Evolutionary conservation across 805 yeast species (phyloP).

Genomic region (Grigorovia yakushimaensis): DNA sequence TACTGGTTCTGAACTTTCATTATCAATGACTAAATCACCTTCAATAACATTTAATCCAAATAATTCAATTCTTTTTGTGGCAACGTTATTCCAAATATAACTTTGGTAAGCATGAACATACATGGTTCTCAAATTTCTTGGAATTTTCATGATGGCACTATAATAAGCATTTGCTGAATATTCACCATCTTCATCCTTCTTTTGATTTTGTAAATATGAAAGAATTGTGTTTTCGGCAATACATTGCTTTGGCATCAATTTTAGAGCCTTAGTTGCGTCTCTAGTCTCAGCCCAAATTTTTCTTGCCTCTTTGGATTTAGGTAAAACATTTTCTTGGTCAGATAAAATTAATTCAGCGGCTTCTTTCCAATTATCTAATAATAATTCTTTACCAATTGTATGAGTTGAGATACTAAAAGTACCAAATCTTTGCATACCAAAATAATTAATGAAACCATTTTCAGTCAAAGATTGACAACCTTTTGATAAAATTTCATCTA

Average conservation of each 20-base stretch:
- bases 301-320: conserved; percentile 78
- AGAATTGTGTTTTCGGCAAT: conserved; percentile 75
- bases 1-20: conserved; percentile 11
- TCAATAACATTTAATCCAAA: conserved; percentile 62
- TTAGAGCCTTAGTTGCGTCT: conserved; percentile 56
- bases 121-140: conserved; percentile 86
- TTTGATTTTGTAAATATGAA: conserved; percentile 45
- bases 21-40: conserved; percentile 65
- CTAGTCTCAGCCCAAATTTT: conserved; percentile 66
- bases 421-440: conserved; percentile 98
- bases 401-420: conserved; percentile 92
- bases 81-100: conserved; percentile 85
- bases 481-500: conserved; percentile 39
- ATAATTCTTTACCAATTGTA: conserved; percentile 61
- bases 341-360: conserved; percentile 73
- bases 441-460: conserved; percentile 85
- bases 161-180: conserved; percentile 51
- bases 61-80: conserved; percentile 61
- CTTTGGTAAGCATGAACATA: conserved; percentile 97
- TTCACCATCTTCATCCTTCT: conserved; percentile 36
- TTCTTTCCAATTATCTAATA: conserved; percentile 65
- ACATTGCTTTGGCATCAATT: conserved; percentile 78
- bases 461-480: conserved; percentile 50
- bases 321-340: conserved; percentile 76
- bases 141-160: conserved; percentile 77